Conservation (phyloP, 2,329 filamentous ascomycete genomes). For the Bipolaris bicolor region DNA sequence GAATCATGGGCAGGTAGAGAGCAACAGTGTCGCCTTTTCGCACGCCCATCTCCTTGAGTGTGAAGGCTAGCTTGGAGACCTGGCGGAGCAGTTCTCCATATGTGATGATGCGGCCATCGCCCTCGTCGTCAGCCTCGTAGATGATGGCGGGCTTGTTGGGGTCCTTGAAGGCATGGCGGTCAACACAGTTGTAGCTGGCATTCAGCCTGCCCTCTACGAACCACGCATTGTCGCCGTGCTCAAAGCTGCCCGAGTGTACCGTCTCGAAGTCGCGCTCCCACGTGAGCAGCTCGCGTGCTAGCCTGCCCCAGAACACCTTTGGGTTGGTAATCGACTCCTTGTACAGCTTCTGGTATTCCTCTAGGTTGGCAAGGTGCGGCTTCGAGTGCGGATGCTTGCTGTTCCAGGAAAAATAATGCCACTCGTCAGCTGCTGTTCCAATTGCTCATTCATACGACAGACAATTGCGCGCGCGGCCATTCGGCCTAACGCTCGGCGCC, state of each 20-base stretch:
- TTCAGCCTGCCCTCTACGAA: slow-evolving; percentile 94
- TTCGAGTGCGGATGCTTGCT: slow-evolving; percentile 65
- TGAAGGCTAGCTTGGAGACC: slow-evolving; percentile 85
- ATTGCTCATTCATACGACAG: not conserved
- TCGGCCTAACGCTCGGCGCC: slow-evolving; percentile 19
- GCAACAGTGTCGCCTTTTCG: slow-evolving; percentile 97
- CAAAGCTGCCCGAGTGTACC: slow-evolving; percentile 77
- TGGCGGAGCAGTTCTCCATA: slow-evolving; percentile 92
- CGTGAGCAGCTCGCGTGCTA: slow-evolving; percentile 85
- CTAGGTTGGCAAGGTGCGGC: slow-evolving; percentile 64
- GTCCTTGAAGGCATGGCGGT: slow-evolving; percentile 94
- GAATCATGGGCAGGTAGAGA: slow-evolving; percentile 98
- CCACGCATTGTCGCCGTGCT: slow-evolving; percentile 86
- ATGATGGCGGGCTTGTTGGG: slow-evolving; percentile 95
- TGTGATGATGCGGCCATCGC: slow-evolving; percentile 85
- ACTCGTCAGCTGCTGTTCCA: slow-evolving; percentile 19
- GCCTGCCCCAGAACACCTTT: slow-evolving; percentile 84
- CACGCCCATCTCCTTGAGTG: slow-evolving; percentile 93
- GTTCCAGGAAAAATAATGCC: slow-evolving; percentile 11
- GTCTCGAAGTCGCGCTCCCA: slow-evolving; percentile 95
- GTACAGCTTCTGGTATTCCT: slow-evolving; percentile 69
- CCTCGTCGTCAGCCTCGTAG: slow-evolving; percentile 94
- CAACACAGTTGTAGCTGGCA: slow-evolving; percentile 95
- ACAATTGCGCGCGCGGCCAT: slow-evolving; percentile 8
- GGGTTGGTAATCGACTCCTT: slow-evolving; percentile 89